These are phyloP conservation scores for Ogataea zsoltii DNA, from an alignment of 805 yeast species.

Conservation along the genomic window DNA sequence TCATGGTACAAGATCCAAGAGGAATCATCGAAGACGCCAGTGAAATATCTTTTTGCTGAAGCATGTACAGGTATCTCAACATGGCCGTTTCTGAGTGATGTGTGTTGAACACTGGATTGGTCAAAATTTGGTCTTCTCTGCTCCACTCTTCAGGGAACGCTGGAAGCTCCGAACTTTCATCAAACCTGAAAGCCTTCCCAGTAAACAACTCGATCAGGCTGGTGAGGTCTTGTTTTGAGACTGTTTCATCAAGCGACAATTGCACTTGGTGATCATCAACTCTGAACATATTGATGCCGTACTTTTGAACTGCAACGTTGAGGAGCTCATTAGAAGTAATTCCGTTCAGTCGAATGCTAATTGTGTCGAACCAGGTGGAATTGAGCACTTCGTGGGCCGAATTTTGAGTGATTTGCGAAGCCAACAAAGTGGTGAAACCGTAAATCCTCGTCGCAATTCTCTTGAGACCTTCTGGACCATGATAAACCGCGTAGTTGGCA, in stretches of 20 bases:
- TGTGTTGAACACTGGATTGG: conserved; percentile 76
- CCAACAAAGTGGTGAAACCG: conserved; percentile 72
- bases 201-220: conserved; percentile 64
- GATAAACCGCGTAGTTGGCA: conserved; percentile 94
- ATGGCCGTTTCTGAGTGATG: conserved; percentile 95
- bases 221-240: conserved; percentile 58
- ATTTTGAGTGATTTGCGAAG: conserved; percentile 48
- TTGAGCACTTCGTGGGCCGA: conserved; percentile 54
- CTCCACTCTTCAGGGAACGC: conserved; percentile 47
- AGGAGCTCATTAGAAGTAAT: conserved; percentile 57
- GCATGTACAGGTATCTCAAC: conserved; percentile 82
- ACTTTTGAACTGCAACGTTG: conserved; percentile 53
- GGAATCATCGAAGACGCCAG: conserved; percentile 97
- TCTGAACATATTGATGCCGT: conserved; percentile 76
- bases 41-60: conserved; percentile 88
- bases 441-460: conserved; percentile 76
- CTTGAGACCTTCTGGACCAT: conserved; percentile 85
- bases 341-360: conserved; percentile 60
- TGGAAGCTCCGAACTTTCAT: conserved; percentile 41
- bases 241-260: conserved; percentile 90
- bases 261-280: conserved; percentile 63
- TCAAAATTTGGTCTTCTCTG: conserved; percentile 61
- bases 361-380: conserved; percentile 80
- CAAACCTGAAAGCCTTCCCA: conserved; percentile 28
- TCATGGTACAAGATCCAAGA: conserved; percentile 97